Percentiles rank a stretch among this genome's conserved stretches.
phyloP scores from a whole-genome alignment of 108 stramenopile species.

The Pelagomonas calceolata region DNA sequence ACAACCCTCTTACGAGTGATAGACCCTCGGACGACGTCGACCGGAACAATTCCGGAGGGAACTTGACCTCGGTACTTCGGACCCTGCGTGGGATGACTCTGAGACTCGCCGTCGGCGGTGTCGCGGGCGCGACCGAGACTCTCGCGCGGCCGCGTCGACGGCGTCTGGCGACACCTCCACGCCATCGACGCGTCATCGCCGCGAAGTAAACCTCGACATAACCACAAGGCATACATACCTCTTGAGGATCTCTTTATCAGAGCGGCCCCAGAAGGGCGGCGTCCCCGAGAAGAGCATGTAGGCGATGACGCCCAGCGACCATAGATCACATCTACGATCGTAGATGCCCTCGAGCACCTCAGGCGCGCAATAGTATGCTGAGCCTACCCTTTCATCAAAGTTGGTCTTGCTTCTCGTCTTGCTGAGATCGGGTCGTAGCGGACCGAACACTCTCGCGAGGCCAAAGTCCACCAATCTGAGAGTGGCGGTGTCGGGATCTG shows the following conservation, averaged over 20 bases:
- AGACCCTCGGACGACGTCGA: neutral
- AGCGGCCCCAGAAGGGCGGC: conserved; percentile 32
- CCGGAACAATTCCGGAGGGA: neutral
- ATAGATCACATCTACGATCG: conserved; percentile 48
- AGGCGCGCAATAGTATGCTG: conserved; percentile 49
- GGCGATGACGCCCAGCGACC: conserved; percentile 49
- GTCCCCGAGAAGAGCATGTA: conserved; percentile 55
- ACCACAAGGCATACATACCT: too few species aligned
- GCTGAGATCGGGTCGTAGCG: neutral
- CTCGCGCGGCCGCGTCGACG: too few species aligned
- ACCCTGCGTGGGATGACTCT: too few species aligned
- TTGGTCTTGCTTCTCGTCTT: neutral
- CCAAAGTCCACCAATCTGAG: conserved; percentile 24
- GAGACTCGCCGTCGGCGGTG: too few species aligned
- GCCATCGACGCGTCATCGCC: too few species aligned
- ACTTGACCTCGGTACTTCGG: neutral
- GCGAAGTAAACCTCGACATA: too few species aligned
- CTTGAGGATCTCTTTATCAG: neutral
- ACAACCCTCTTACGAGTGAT: conserved; percentile 10
- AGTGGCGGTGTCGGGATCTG: neutral
- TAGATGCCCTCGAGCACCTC: conserved; percentile 38
- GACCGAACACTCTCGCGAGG: neutral
- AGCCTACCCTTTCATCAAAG: conserved; percentile 25
- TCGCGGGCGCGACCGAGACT: too few species aligned
- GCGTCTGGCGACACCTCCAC: too few species aligned